Evolutionary conservation across 257 asterid genomes (phyloP).

Genomic region (Solanum piurae): DNA sequence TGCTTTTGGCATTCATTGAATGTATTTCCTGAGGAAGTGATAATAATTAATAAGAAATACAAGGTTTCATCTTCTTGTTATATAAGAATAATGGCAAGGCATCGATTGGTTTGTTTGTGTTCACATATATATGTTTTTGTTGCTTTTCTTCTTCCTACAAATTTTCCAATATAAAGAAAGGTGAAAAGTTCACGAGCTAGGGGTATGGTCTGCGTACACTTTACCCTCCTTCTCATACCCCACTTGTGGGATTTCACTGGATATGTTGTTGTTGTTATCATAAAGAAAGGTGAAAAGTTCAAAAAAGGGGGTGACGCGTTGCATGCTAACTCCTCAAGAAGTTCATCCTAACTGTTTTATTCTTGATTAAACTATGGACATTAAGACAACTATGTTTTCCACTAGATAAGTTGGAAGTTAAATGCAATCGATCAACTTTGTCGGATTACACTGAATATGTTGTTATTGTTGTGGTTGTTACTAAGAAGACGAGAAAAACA

Average conservation of each 20-base stretch:
- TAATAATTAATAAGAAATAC: neutral
- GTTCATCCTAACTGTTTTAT: neutral
- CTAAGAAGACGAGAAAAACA: neutral
- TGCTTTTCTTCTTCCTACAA: neutral
- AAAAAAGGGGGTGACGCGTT: neutral
- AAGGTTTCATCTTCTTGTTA: neutral
- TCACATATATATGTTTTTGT: neutral
- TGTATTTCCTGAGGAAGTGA: neutral
- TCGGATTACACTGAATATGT: too few species aligned
- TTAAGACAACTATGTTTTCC: neutral
- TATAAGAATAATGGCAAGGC: neutral
- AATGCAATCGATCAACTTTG: neutral
- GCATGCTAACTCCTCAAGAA: neutral
- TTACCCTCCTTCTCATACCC: neutral
- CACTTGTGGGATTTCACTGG: neutral
- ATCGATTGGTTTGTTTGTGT: neutral
- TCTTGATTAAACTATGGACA: neutral
- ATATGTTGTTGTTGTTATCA: neutral
- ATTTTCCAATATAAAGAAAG: neutral
- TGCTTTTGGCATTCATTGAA: neutral
- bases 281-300: neutral
- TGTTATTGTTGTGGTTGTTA: neutral
- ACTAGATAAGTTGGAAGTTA: neutral
- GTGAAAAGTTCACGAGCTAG: neutral
- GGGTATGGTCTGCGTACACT: neutral